Percentiles rank a stretch among this genome's conserved stretches.
phyloP scores from a whole-genome alignment of 495 filamentous ascomycete species.

The Penicillium arizonense region DNA sequence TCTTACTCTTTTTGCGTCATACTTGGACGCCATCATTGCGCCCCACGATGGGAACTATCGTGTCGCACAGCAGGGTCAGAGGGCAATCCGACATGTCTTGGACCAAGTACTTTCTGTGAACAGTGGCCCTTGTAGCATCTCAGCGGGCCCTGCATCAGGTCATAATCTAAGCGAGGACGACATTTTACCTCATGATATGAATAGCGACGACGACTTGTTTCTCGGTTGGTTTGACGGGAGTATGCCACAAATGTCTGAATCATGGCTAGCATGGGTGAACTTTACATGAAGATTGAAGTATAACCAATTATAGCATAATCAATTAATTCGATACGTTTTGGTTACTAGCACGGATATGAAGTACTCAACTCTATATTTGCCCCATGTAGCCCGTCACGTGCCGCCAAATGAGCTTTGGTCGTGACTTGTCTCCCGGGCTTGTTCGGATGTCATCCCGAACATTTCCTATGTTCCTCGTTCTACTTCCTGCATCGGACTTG shows the following conservation, averaged over 20 bases:
- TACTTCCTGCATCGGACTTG: no score
- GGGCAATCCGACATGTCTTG: slow-evolving; percentile 23
- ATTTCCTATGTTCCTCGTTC: neutral
- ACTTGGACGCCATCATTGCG: slow-evolving; percentile 21
- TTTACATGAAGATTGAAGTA: neutral
- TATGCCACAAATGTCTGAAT: slow-evolving; percentile 6
- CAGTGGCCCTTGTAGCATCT: neutral
- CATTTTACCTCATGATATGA: slow-evolving; percentile 7
- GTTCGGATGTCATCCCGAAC: slow-evolving; percentile 8
- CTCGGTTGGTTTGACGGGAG: slow-evolving; percentile 13
- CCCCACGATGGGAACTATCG: slow-evolving; percentile 22
- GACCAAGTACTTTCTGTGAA: slow-evolving; percentile 23
- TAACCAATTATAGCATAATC: no score
- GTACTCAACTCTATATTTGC: no score
- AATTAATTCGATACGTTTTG: no score
- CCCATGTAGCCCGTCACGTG: neutral
- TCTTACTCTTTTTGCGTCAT: slow-evolving; percentile 49
- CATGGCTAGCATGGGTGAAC: slow-evolving; percentile 13
- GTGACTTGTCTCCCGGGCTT: neutral
- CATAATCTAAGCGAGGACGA: neutral
- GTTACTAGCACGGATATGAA: no score
- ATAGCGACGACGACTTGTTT: slow-evolving; percentile 13
- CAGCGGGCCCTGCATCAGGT: neutral
- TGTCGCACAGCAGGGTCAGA: slow-evolving; percentile 16
- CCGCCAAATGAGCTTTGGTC: neutral